Evolutionary conservation across 345 rosid genomes (phyloP).

Genomic region (Pistacia integerrima): DNA sequence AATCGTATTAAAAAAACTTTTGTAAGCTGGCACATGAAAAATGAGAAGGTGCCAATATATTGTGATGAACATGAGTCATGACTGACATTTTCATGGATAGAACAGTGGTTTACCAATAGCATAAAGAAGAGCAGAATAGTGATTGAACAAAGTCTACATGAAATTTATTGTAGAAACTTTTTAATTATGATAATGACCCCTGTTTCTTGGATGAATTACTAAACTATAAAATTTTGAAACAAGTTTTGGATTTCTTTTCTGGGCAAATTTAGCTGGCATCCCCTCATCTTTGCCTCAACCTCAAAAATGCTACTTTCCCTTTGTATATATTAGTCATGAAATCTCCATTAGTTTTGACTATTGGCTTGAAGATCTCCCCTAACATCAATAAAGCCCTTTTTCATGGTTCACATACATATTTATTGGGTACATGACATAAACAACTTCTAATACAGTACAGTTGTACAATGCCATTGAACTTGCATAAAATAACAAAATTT

Average conservation of each 20-base stretch:
- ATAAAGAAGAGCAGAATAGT: neutral
- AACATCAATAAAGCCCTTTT: too few species aligned
- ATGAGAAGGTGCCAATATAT: neutral
- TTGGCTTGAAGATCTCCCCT: too few species aligned
- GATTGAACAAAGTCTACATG: neutral
- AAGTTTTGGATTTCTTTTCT: neutral
- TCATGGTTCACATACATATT: too few species aligned
- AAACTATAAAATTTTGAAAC: neutral
- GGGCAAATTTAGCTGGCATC: too few species aligned
- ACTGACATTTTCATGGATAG: neutral
- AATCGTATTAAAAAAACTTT: neutral
- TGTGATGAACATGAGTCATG: neutral
- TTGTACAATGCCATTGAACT: too few species aligned
- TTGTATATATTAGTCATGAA: too few species aligned
- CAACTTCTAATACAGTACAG: too few species aligned
- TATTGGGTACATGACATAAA: too few species aligned
- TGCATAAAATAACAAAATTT: constrained; percentile 1
- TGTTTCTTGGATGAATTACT: neutral
- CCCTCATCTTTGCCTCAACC: too few species aligned
- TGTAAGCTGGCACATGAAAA: neutral
- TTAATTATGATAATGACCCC: neutral
- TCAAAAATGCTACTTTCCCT: too few species aligned
- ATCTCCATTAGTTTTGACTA: too few species aligned
- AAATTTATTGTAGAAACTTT: neutral
- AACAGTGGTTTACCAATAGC: too few species aligned